Conservation (phyloP, 345 rosid species). For the Sisymbrium altissimum region DNA sequence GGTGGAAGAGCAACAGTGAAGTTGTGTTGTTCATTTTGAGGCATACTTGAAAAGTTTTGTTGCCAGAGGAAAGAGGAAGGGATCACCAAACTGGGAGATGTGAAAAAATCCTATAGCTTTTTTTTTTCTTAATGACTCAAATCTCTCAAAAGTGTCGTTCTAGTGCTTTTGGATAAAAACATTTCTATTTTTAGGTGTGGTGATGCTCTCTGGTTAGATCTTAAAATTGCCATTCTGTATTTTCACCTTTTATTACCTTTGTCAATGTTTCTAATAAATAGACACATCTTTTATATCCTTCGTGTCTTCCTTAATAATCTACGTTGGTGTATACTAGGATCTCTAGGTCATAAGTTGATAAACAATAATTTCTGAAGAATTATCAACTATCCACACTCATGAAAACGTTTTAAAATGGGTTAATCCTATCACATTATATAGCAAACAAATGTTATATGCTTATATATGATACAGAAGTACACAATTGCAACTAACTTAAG, state of each 20-base stretch:
- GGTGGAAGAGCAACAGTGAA: slow-evolving; percentile 19
- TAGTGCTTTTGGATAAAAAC: neutral
- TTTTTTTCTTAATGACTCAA: neutral
- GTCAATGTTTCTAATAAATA: slow-evolving; percentile 24
- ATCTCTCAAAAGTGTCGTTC: neutral
- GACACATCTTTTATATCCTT: neutral
- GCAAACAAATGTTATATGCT: neutral
- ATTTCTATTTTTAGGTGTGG: slow-evolving; percentile 4
- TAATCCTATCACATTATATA: neutral
- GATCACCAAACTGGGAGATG: slow-evolving; percentile 6
- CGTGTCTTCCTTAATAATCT: neutral
- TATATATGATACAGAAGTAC: neutral
- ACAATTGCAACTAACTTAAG: neutral
- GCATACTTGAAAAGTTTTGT: slow-evolving; percentile 27
- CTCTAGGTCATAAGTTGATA: too few relatives aligned
- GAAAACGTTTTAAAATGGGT: neutral
- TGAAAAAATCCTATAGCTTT: neutral
- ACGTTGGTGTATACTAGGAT: too few relatives aligned
- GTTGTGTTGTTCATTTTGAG: slow-evolving; percentile 26
- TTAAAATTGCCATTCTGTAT: slow-evolving; percentile 10
- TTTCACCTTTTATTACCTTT: neutral
- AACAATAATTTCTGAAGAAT: neutral
- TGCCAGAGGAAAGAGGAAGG: slow-evolving; percentile 19
- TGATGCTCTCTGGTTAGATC: slow-evolving; percentile 12
- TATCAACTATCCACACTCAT: neutral